Conservation (phyloP, 257 asterid genomes). For the Solanum chiquidenum region DNA sequence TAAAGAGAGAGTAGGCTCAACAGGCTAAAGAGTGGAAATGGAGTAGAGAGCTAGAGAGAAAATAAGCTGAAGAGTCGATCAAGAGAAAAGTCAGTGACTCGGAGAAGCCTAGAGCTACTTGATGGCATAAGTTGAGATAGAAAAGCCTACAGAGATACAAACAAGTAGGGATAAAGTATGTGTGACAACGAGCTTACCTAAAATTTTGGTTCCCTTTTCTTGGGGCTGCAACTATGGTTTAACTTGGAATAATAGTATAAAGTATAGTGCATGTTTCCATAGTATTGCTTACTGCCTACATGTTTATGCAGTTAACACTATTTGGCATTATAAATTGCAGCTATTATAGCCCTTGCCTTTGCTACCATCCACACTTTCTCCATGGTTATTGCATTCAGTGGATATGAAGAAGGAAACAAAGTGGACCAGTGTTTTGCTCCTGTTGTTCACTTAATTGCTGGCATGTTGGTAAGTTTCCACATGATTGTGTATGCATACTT, state of each 20-base stretch:
- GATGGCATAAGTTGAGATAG: background rate
- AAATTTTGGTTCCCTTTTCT: background rate
- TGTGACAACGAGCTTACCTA: background rate
- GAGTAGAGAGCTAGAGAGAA: background rate
- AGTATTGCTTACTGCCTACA: background rate
- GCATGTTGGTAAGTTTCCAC: conserved; percentile 54
- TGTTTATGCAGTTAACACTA: background rate
- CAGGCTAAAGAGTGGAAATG: background rate
- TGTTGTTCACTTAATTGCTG: conserved; percentile 65
- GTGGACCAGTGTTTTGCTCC: conserved; percentile 70
- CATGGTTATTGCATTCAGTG: conserved; percentile 90
- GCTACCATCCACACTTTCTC: conserved; percentile 91
- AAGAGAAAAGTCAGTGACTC: background rate
- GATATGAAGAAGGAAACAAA: conserved; percentile 67
- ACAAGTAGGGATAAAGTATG: background rate
- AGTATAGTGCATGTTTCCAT: background rate
- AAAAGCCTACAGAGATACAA: background rate
- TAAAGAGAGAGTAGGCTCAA: background rate
- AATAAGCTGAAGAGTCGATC: background rate
- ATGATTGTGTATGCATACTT: background rate
- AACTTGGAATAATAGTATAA: background rate
- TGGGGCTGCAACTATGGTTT: background rate
- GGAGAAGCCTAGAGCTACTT: background rate
- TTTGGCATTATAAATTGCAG: conserved; percentile 36
- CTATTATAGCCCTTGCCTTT: conserved; percentile 84